Base-by-base conservation (phyloP, 306 rosid genomes). In the Castanea mollissima region DNA sequence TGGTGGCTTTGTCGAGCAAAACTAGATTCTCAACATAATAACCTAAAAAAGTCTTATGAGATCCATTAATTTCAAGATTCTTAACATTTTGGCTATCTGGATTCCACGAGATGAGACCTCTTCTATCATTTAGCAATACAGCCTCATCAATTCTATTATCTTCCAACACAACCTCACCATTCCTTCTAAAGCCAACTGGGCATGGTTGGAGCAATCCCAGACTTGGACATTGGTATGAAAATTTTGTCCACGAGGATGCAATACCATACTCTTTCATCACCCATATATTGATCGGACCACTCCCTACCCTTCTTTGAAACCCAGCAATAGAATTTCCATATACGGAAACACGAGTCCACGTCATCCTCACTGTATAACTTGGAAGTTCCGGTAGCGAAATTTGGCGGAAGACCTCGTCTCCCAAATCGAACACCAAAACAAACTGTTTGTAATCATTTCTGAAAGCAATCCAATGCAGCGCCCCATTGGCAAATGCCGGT, bases 231-330 rank as follows among this genome's bases (percentile, higher is more conserved):
- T 35, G 44, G 6, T 6, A 0, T 38, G 44, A 38, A 38, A 38
- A 27, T 27, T 25, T 75, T 15, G 15, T 79, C 87, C 87, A 83
- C 10, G 87, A 83, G 3, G 49, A 74, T 46, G 44, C 75, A 49
- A 71, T 72, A 38, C 81, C 83, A 56, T 83, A 83, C 35, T 83
- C 86, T 67, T 75, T 83, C 86, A 83, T 83, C 5, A 79, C 64
- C 87, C 87, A 83, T 15, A 79, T 79, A 20, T 63, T 44, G 15
- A 62, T 60, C 21, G 0, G 52, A 46, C 2, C 44, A 35, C 9
- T 6, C 9, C 44, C 44, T 35, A 6, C 44, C 2, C 0, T 6
- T 9, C 0, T 46, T 10, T 46, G 46, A 69, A 69, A 78, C 14
- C 71, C 71, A 10, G 80, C 49, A 21, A 83, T 75, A 14, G 5